Evolutionary conservation across 2,329 filamentous ascomycete species (phyloP).

Genomic region (Aspergillus pseudoglaucus): DNA sequence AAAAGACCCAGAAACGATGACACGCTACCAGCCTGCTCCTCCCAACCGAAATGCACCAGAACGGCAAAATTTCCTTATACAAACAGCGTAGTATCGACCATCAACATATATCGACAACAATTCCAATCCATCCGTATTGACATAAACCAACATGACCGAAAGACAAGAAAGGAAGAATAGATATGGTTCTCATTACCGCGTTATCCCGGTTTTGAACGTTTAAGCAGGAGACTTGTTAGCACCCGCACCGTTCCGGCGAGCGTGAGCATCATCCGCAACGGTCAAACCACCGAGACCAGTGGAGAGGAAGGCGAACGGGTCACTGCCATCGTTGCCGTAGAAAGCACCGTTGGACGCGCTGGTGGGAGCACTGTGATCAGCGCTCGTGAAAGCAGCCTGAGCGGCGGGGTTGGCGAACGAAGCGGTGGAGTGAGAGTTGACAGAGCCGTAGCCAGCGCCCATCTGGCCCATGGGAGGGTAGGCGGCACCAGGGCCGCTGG

Average conservation of each 20-base stretch:
- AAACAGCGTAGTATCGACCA: constrained; percentile 36
- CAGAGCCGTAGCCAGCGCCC: constrained; percentile 72
- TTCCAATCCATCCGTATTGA: constrained; percentile 30
- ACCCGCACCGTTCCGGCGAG: constrained; percentile 40
- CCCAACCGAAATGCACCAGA: constrained; percentile 38
- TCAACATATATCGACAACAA: constrained; percentile 29
- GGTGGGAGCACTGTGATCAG: constrained; percentile 71
- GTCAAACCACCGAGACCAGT: constrained; percentile 54
- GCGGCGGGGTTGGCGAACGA: constrained; percentile 90
- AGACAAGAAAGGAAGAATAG: constrained; percentile 9
- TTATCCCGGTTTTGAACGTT: neutral
- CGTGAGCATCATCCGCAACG: constrained; percentile 43
- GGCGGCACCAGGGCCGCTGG: constrained; percentile 62
- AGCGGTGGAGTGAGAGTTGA: constrained; percentile 72
- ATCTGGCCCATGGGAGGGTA: constrained; percentile 65
- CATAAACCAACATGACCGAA: constrained; percentile 16
- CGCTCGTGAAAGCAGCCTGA: constrained; percentile 88
- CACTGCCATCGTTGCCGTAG: constrained; percentile 51
- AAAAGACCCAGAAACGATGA: constrained; percentile 30
- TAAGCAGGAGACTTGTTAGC: constrained; percentile 40
- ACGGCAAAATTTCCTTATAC: constrained; percentile 38
- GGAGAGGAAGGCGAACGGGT: constrained; percentile 61
- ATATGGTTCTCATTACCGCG: neutral
- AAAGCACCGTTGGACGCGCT: constrained; percentile 71
- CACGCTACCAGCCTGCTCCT: constrained; percentile 39